Percentiles rank a stretch among this genome's conserved stretches.
Conservation (phyloP, 208 protist species). For the Acanthamoeba sp. region DNA sequence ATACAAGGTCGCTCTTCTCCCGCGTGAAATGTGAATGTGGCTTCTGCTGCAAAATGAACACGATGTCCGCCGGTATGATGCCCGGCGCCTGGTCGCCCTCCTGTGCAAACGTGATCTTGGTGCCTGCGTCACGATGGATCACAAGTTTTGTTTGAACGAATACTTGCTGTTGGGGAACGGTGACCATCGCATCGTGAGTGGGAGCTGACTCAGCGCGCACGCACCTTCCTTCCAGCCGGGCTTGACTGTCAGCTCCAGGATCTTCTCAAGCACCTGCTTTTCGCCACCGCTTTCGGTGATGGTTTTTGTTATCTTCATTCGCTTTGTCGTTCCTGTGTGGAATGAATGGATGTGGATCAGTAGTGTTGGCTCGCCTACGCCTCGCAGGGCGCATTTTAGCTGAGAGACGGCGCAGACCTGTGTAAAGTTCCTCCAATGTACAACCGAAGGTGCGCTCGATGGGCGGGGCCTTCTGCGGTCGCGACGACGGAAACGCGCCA, state of each 20-base stretch:
- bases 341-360: conserved; percentile 86
- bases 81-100: conserved; percentile 84
- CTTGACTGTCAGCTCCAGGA: conserved; percentile 94
- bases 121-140: too few relatives aligned
- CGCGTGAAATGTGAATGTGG: conserved; percentile 94
- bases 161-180: too few relatives aligned
- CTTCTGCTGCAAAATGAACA: conserved; percentile 96
- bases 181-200: too few relatives aligned
- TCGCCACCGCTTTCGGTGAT: conserved; percentile 70
- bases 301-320: conserved; percentile 89
- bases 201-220: too few relatives aligned
- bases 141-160: too few relatives aligned
- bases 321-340: conserved; percentile 90
- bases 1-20: conserved; percentile 91
- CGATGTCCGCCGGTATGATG: conserved; percentile 95
- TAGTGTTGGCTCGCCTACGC: too few relatives aligned
- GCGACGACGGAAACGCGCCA: background rate
- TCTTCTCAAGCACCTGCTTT: conserved; percentile 87
- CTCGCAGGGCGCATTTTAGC: too few relatives aligned
- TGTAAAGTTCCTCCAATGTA: conserved; percentile 9
- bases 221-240: conserved; percentile 97
- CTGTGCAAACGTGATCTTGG: conserved; percentile 95
- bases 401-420: too few relatives aligned
- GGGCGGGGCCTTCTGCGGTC: background rate
- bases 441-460: conserved; percentile 27